Conservation (phyloP, 164 flowering plant species). For the Cinnamomum chago region DNA sequence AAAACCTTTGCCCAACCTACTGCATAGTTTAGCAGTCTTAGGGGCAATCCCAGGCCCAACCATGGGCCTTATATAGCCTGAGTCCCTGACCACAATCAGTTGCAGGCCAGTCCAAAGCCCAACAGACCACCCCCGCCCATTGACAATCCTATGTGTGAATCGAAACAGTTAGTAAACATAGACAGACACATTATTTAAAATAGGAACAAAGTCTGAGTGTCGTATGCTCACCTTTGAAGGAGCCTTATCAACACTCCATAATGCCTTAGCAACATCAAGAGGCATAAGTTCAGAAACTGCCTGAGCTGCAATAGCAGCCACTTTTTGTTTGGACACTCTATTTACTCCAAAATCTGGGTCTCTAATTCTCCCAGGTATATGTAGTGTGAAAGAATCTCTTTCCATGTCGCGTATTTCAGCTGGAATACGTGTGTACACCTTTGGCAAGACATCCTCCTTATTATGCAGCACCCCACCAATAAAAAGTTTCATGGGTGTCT, state of each 20-base stretch:
- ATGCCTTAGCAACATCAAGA: conserved; percentile 83
- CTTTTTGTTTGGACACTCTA: conserved; percentile 43
- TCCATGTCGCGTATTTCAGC: conserved; percentile 68
- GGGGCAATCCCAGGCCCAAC: neutral
- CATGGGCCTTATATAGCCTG: neutral
- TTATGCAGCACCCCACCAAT: conserved; percentile 84
- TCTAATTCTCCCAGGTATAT: conserved; percentile 47
- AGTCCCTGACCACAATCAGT: neutral
- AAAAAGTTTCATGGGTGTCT: conserved; percentile 58
- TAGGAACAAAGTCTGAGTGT: too few relatives aligned
- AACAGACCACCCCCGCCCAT: too few relatives aligned
- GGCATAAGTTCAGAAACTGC: conserved; percentile 88
- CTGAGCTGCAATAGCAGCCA: conserved; percentile 68
- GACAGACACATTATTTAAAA: neutral
- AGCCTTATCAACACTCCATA: conserved; percentile 61
- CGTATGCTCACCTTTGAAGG: conserved; percentile 56
- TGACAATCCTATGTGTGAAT: neutral
- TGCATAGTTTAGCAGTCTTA: neutral
- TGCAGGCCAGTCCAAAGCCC: neutral
- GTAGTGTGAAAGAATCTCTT: conserved; percentile 71
- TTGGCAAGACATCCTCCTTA: conserved; percentile 55
- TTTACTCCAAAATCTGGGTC: conserved; percentile 42
- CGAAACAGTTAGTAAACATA: neutral
- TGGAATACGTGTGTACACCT: conserved; percentile 64
- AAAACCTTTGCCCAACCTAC: neutral